Conservation (phyloP, 495 filamentous ascomycete species). For the Alectoria sarmentosa region DNA sequence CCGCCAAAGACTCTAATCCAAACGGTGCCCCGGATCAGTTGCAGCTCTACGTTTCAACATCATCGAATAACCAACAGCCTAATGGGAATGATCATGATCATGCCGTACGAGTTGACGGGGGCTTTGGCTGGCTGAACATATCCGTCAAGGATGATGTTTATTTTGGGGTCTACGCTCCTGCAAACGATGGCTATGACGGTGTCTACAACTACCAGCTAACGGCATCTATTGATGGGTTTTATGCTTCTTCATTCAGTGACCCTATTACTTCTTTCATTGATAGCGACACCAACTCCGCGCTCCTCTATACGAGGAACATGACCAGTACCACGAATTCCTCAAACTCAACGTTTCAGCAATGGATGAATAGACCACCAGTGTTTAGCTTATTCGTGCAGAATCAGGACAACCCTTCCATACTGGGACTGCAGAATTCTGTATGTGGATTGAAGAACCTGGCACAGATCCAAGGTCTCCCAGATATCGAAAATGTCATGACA, state of each 20-base stretch:
- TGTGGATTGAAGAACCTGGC: constrained; percentile 62
- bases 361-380: constrained; percentile 54
- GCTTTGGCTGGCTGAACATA: constrained; percentile 54
- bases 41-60: constrained; percentile 67
- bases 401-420: constrained; percentile 46
- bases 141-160: constrained; percentile 57
- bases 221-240: constrained; percentile 69
- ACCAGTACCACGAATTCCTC: constrained; percentile 54
- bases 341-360: constrained; percentile 30
- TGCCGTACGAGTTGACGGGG: constrained; percentile 41
- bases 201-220: constrained; percentile 72
- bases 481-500: constrained; percentile 59
- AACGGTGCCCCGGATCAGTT: constrained; percentile 55
- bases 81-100: constrained; percentile 48
- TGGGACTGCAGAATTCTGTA: constrained; percentile 65
- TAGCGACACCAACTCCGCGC: constrained; percentile 65
- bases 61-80: constrained; percentile 55
- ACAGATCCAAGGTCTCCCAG: constrained; percentile 48
- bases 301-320: constrained; percentile 67
- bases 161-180: constrained; percentile 64
- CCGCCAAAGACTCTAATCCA: constrained; percentile 5
- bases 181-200: constrained; percentile 48
- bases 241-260: constrained; percentile 50
- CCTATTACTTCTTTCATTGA: constrained; percentile 65
- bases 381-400: constrained; percentile 77